Percentiles rank a stretch among this genome's conserved stretches.
Evolutionary conservation across 2,329 filamentous ascomycete species (phyloP).

Genomic region (Fusarium pilosicola): DNA sequence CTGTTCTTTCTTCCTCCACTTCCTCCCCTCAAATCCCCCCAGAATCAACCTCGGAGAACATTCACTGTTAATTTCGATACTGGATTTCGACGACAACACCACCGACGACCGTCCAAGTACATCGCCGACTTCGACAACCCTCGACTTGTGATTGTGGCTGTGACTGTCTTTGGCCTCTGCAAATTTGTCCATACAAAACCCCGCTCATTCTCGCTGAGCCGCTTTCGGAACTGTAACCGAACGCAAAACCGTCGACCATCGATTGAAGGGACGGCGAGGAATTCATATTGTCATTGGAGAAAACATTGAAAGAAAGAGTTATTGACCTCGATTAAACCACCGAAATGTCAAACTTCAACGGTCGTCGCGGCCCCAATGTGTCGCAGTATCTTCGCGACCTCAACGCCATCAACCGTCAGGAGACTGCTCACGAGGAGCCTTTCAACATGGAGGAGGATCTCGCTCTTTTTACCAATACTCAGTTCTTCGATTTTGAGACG

Average conservation of each 20-base stretch:
- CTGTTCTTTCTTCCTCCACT: conserved; percentile 42
- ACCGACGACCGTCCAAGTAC: conserved; percentile 13
- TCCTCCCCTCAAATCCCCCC: conserved; percentile 31
- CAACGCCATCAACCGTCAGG: conserved; percentile 76
- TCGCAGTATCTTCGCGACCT: conserved; percentile 89
- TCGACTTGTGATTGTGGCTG: conserved; percentile 5
- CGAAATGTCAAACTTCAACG: conserved; percentile 77
- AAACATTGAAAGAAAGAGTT: not conserved
- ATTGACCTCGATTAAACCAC: not conserved
- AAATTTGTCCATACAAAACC: conserved; percentile 43
- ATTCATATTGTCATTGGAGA: not conserved
- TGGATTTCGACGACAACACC: conserved; percentile 13
- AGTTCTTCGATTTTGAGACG: conserved; percentile 82
- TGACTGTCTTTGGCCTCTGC: conserved; percentile 6
- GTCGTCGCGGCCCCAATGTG: conserved; percentile 84
- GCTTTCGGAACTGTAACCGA: conserved; percentile 15
- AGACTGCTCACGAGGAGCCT: conserved; percentile 62
- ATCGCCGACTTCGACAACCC: not conserved
- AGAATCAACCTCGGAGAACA: conserved; percentile 26
- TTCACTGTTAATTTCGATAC: conserved; percentile 6
- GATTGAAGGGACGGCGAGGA: conserved; percentile 20
- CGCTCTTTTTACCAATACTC: conserved; percentile 82
- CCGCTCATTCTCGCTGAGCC: conserved; percentile 34
- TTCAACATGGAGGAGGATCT: conserved; percentile 77
- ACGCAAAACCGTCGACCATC: conserved; percentile 8